Base-by-base conservation (phyloP, 805 yeast genomes). In the Candida sithepensis region DNA sequence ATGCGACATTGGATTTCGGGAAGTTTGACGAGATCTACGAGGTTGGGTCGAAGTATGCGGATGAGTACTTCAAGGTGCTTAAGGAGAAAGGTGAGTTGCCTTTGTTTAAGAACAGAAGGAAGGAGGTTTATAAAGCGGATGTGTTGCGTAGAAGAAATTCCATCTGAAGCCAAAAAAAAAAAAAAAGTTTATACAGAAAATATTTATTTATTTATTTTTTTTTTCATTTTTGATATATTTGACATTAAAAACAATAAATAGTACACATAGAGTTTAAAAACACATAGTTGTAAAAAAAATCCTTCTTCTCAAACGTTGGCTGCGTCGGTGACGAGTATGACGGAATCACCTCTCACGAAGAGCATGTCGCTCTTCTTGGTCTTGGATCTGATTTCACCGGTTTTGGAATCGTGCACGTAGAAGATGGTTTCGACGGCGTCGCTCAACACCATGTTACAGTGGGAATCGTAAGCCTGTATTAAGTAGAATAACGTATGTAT, bases 271-370 rank as follows among this genome's bases (percentile, higher is more conserved):
- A 7, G 14, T 9, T 5, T n/a, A 18, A n/a, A 16, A 6, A 30
- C 34, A 30, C 34, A 6, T 30, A 4, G 16, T 30, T 7, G 16
- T 10, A 4, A 30, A 6, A 41, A 30, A 12, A 41, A 18, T 7
- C 9, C 13, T 32, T 32, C 7, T 32, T 32, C 14, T 55, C 39
- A 61, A 37, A 59, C 53, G 39, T 61, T 61, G 4, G 63, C 49
- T 14, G 63, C 65, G 49, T 65, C 69, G 20, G 64, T 82, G 45
- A 94, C 84, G 56, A 91, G 75, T 43, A 95, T 88, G 39, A 94
- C 98, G 2, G 95, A 83, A 68, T 94, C 99, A n/a, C 99, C 99
- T 71, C 99, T 84, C 14, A 94, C 91, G 69, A 92, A 92, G 39
- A 94, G 82, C 90, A 94, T 88, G 47, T 88, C 96, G 16, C 89